These are phyloP conservation scores for Wickerhamomyces bisporus DNA, from an alignment of 805 yeast species.

Conservation along the genomic window DNA sequence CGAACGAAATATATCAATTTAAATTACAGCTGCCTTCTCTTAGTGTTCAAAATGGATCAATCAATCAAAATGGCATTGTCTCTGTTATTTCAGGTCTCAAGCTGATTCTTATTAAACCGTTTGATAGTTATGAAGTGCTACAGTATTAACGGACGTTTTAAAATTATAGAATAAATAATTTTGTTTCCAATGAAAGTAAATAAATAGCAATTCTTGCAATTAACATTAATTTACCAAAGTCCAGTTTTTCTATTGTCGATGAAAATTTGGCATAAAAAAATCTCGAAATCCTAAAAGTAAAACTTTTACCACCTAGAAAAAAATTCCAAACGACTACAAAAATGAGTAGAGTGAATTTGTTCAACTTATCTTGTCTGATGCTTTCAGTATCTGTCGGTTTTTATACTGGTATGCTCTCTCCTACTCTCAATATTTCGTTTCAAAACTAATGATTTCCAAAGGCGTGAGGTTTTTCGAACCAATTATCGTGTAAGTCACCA, in stretches of 20 bases:
- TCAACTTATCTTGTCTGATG: conserved; percentile 22
- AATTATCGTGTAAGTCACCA: conserved; percentile 50
- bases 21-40: conserved; percentile 18
- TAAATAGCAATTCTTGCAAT: too few relatives aligned
- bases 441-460: conserved; percentile 2
- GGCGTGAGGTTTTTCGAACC: conserved; percentile 74
- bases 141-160: conserved; percentile 6
- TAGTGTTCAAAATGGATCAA: conserved; percentile 18
- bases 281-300: background rate
- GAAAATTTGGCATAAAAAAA: too few relatives aligned
- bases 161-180: too few relatives aligned
- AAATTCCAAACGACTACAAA: background rate
- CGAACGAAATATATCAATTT: conserved; percentile 17
- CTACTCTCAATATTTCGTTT: background rate
- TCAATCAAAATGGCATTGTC: conserved; percentile 19
- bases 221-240: too few relatives aligned
- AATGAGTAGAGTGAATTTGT: conserved; percentile 25
- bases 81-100: conserved; percentile 21
- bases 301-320: background rate
- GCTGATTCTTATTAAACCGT: conserved; percentile 20
- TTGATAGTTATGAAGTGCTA: conserved; percentile 23
- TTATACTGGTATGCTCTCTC: conserved; percentile 33
- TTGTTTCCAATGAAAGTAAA: too few relatives aligned
- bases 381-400: conserved; percentile 34
- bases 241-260: too few relatives aligned